Conservation (phyloP, 768 basidiomycete genomes). For the Leccinum arenicola region DNA sequence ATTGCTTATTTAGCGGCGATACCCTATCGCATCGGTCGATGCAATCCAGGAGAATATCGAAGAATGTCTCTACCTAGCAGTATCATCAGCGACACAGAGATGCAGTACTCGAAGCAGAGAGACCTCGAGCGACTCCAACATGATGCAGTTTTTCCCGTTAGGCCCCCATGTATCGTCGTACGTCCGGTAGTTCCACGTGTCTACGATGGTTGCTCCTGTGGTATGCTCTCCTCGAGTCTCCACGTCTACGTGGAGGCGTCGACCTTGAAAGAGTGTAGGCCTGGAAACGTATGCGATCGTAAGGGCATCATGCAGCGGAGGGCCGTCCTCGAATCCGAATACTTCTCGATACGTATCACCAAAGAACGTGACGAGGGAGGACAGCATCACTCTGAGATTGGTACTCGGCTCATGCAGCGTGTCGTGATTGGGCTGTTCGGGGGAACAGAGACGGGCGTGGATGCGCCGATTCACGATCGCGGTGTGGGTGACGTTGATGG, state of each 20-base stretch:
- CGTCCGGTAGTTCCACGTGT: slow-evolving; percentile 61
- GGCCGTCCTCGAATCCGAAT: slow-evolving; percentile 82
- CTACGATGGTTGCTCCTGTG: slow-evolving; percentile 77
- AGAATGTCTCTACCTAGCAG: slow-evolving; percentile 59
- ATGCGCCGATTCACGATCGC: slow-evolving; percentile 65
- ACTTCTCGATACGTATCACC: slow-evolving; percentile 66
- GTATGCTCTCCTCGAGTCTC: slow-evolving; percentile 68
- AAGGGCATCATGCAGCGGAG: slow-evolving; percentile 84
- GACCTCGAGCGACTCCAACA: slow-evolving; percentile 68
- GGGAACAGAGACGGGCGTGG: slow-evolving; percentile 52
- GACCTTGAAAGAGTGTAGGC: slow-evolving; percentile 62
- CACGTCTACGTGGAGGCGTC: slow-evolving; percentile 78
- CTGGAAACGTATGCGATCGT: slow-evolving; percentile 72
- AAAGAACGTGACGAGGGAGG: slow-evolving; percentile 73
- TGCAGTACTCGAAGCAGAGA: background rate
- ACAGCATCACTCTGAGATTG: slow-evolving; percentile 67
- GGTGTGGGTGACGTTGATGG: slow-evolving; percentile 85
- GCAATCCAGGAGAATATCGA: slow-evolving; percentile 60
- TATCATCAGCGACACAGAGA: slow-evolving; percentile 2
- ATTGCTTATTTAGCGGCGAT: slow-evolving; percentile 54
- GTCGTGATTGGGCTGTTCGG: slow-evolving; percentile 28
- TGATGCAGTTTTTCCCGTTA: slow-evolving; percentile 71
- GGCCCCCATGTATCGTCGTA: slow-evolving; percentile 71
- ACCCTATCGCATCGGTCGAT: slow-evolving; percentile 55
- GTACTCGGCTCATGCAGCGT: slow-evolving; percentile 27